Evolutionary conservation across 1,284 basidiomycete species (phyloP).

Genomic region (Phenoliferia sp.): DNA sequence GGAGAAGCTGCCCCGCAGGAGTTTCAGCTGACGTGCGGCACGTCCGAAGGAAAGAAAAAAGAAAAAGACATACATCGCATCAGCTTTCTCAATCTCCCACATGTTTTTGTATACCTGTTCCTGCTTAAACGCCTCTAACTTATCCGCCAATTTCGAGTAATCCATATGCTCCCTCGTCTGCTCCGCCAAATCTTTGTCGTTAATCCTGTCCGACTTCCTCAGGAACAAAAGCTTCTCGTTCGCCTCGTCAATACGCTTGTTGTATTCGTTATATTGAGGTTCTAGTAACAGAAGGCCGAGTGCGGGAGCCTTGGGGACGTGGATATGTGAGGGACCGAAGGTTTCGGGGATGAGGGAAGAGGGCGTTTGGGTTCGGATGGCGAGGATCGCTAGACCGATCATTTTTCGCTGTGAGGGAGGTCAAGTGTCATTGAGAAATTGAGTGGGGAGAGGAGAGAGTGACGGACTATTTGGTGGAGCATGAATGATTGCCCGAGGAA

Average conservation of each 20-base stretch:
- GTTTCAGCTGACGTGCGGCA: neutral
- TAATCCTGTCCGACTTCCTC: constrained; percentile 9
- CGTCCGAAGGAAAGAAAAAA: neutral
- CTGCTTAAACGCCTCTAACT: constrained; percentile 75
- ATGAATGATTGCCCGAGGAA: constrained; percentile 99
- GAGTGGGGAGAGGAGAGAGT: constrained; percentile 11
- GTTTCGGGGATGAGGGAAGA: constrained; percentile 58
- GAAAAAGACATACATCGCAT: constrained; percentile 64
- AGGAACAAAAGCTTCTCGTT: constrained; percentile 49
- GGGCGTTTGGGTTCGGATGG: constrained; percentile 69
- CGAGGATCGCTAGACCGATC: constrained; percentile 80
- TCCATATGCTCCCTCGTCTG: constrained; percentile 53
- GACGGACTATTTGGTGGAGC: constrained; percentile 75
- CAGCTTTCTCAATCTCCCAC: constrained; percentile 72
- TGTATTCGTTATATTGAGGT: constrained; percentile 81
- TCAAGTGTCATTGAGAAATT: neutral
- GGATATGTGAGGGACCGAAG: constrained; percentile 63
- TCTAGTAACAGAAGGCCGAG: constrained; percentile 91
- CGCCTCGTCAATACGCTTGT: constrained; percentile 55
- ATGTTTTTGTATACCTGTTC: constrained; percentile 76
- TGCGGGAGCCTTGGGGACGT: constrained; percentile 93
- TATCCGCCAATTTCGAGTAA: constrained; percentile 53
- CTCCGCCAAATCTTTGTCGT: constrained; percentile 16
- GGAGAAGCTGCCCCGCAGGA: constrained; percentile 21
- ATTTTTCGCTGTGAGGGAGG: constrained; percentile 79